Evolutionary conservation across 495 filamentous ascomycete species (phyloP).

Genomic region (Chaetomium cochliodes): DNA sequence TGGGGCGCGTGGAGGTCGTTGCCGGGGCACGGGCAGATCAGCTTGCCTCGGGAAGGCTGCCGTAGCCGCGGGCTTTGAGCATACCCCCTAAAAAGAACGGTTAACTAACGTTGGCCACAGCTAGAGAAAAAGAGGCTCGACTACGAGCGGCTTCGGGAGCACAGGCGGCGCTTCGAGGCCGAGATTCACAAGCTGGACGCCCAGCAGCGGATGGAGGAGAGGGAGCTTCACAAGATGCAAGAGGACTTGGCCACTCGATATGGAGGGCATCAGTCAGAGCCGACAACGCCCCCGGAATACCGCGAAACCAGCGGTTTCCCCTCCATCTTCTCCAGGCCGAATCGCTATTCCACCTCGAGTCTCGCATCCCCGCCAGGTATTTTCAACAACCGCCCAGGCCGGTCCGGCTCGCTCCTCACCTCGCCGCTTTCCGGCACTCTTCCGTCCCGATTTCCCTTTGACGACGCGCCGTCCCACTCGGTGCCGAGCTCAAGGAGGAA

Average conservation of each 20-base stretch:
- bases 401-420: slow-evolving; percentile 70
- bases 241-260: slow-evolving; percentile 60
- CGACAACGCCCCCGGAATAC: slow-evolving; percentile 95
- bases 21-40: neutral
- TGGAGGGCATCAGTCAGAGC: slow-evolving; percentile 79
- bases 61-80: neutral
- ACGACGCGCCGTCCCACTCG: slow-evolving; percentile 72
- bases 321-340: slow-evolving; percentile 69
- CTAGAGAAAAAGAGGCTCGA: slow-evolving; percentile 89
- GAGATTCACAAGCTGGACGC: slow-evolving; percentile 84
- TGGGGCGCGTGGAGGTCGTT: neutral
- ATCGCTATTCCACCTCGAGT: slow-evolving; percentile 79
- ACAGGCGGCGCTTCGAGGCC: slow-evolving; percentile 78
- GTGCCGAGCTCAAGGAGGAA: slow-evolving; percentile 83
- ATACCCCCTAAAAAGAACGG: slow-evolving; percentile 5
- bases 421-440: slow-evolving; percentile 56
- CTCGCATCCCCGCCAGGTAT: slow-evolving; percentile 76
- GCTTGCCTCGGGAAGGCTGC: neutral
- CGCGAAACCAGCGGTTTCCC: slow-evolving; percentile 66
- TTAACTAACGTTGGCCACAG: slow-evolving; percentile 47
- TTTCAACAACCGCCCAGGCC: slow-evolving; percentile 68
- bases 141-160: slow-evolving; percentile 80
- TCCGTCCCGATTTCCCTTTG: slow-evolving; percentile 50
- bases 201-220: slow-evolving; percentile 74
- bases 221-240: slow-evolving; percentile 77